Conservation (phyloP, 371 early-diverging fungal genomes). For the Entomophthora muscae region DNA sequence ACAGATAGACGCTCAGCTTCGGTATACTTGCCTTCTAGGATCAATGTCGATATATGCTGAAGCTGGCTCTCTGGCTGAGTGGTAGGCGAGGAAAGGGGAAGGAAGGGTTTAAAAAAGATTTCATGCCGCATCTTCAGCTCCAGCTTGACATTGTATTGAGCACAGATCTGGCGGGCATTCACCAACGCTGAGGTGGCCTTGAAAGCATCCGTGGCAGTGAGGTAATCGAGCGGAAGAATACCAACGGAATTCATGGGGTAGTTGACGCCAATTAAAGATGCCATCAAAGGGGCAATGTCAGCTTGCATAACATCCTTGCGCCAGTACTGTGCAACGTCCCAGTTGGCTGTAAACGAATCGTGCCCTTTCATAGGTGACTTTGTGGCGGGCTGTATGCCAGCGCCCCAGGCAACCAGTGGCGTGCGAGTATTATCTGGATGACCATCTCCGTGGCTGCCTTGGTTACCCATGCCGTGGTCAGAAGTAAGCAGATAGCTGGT, state of each 20-base stretch:
- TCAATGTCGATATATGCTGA: slow-evolving; percentile 32
- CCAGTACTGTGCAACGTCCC: slow-evolving; percentile 32
- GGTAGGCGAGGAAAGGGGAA: slow-evolving; percentile 25
- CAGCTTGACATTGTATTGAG: slow-evolving; percentile 69
- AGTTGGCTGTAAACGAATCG: slow-evolving; percentile 46
- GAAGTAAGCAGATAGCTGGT: slow-evolving; percentile 84
- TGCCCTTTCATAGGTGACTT: slow-evolving; percentile 15
- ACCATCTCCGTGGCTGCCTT: slow-evolving; percentile 86
- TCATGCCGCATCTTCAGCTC: slow-evolving; percentile 43
- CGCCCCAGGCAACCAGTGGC: slow-evolving; percentile 90
- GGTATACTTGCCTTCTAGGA: slow-evolving; percentile 32
- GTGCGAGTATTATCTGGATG: slow-evolving; percentile 89
- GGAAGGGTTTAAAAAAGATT: slow-evolving; percentile 58
- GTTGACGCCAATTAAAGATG: slow-evolving; percentile 64
- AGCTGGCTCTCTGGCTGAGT: slow-evolving; percentile 30
- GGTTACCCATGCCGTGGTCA: slow-evolving; percentile 92
- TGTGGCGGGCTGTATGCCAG: slow-evolving; percentile 41
- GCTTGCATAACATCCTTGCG: slow-evolving; percentile 81
- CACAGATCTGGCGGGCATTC: slow-evolving; percentile 70
- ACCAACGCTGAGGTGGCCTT: slow-evolving; percentile 52
- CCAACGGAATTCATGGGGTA: slow-evolving; percentile 89
- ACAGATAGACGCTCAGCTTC: slow-evolving; percentile 43
- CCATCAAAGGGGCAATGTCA: slow-evolving; percentile 91
- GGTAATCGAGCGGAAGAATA: slow-evolving; percentile 57
- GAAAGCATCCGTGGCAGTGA: slow-evolving; percentile 39